A percentile compares a stretch with the other conserved stretches of the same genome.
These are phyloP conservation scores for Candida broadrunensis DNA, from an alignment of 805 yeast species.

Conservation along the genomic window DNA sequence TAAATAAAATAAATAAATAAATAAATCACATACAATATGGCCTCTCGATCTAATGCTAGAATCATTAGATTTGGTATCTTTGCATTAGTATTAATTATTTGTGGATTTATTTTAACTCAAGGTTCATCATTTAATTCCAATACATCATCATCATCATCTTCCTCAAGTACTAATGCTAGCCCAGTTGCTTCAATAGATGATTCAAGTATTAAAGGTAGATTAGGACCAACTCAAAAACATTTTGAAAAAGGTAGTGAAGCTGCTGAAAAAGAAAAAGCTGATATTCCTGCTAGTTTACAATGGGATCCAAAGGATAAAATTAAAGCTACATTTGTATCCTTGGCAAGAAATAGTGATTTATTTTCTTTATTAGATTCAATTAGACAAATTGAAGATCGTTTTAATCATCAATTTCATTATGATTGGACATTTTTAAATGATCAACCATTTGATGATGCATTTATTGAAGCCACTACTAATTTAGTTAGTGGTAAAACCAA, in stretches of 20 bases:
- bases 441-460: slow-evolving; percentile 76
- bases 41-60: slow-evolving; percentile 35
- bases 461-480: slow-evolving; percentile 61
- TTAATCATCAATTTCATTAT: slow-evolving; percentile 73
- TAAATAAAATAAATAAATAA: too few species aligned
- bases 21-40: too few species aligned
- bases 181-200: neutral
- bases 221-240: slow-evolving; percentile 5
- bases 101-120: slow-evolving; percentile 35
- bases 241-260: neutral
- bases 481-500: slow-evolving; percentile 71
- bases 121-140: slow-evolving; percentile 20
- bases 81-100: slow-evolving; percentile 31
- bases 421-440: slow-evolving; percentile 96
- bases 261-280: neutral
- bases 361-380: slow-evolving; percentile 60
- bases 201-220: neutral
- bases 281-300: slow-evolving; percentile 4
- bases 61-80: slow-evolving; percentile 35
- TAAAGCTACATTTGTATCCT: slow-evolving; percentile 76
- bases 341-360: slow-evolving; percentile 72
- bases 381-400: slow-evolving; percentile 80
- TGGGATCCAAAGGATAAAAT: slow-evolving; percentile 28
- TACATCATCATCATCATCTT: neutral
- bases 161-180: neutral